These are phyloP conservation scores for Cercospora beticola DNA, from an alignment of 2,329 filamentous ascomycete species.

Conservation along the genomic window DNA sequence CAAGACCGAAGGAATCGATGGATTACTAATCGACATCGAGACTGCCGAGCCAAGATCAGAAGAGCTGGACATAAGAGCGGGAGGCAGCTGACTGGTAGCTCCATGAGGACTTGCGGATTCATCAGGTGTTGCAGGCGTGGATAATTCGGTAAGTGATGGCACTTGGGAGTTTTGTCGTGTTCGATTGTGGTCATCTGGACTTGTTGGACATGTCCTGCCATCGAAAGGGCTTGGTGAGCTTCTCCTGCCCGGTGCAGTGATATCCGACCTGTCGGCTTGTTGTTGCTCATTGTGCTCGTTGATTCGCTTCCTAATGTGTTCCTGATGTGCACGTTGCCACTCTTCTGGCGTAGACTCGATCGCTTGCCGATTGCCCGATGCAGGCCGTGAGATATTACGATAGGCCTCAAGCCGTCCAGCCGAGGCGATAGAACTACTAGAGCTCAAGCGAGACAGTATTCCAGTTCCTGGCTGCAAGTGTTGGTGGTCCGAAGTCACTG, in stretches of 20 bases:
- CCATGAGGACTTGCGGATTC: conserved; percentile 43
- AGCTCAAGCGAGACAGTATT: conserved; percentile 31
- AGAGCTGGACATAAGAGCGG: conserved; percentile 45
- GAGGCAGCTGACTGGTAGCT: conserved; percentile 28
- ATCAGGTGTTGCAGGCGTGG: conserved; percentile 34
- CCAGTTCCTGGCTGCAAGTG: conserved; percentile 25
- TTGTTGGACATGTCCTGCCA: conserved; percentile 46
- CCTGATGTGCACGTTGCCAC: conserved; percentile 38
- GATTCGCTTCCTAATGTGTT: conserved; percentile 37
- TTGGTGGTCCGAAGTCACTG: conserved; percentile 26
- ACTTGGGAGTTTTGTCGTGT: conserved; percentile 29
- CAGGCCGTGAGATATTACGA: conserved; percentile 15
- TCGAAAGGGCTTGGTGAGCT: conserved; percentile 32
- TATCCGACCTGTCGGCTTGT: conserved; percentile 31
- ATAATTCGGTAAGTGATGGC: conserved; percentile 25
- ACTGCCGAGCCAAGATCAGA: conserved; percentile 51
- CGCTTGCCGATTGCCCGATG: conserved; percentile 22
- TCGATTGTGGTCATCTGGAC: conserved; percentile 41
- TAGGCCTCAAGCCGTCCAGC: conserved; percentile 18
- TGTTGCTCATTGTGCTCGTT: conserved; percentile 38
- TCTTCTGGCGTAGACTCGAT: conserved; percentile 36
- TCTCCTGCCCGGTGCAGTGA: conserved; percentile 1
- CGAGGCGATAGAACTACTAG: conserved; percentile 33
- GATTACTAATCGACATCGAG: conserved; percentile 52
- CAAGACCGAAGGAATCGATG: conserved; percentile 53